Evolutionary conservation across 345 rosid genomes (phyloP), one percentile per base, ranked within the genome.

Genomic region (Firmiana major): DNA sequence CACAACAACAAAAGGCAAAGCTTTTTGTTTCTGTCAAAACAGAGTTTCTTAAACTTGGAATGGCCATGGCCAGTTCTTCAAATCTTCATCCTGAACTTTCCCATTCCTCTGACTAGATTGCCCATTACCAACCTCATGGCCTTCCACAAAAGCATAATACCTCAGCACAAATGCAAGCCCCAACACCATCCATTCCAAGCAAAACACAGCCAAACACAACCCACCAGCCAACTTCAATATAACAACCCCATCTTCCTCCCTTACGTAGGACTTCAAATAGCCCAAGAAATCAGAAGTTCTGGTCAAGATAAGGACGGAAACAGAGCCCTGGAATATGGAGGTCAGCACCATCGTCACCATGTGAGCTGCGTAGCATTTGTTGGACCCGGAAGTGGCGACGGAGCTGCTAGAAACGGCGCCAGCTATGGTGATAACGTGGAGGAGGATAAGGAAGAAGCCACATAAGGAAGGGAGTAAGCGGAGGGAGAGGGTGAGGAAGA

Each of bases 291-390:
- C 87, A 8, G 79, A 74, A 0, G 98, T 90, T 59, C 93, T 85
- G 8, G 93, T 89, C 80, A 93, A 89, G 76, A 93, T 90, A 59
- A 95, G 79, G 31, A 95, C 94, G 4, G 98, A 90, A 13, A 93
- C 92, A 0, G 99, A 93, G 0, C 99, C 99, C 68, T 93, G 97
- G 83, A 93, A 96, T 8, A 96, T 96, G 2, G 99, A 95, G 0
- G 98, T 88, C 22, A 92, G 87, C 42, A 93, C 97, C 1, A 96
- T 88, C 15, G 89, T 85, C n/a, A 93, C 93, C 98, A 96, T 90
- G 88, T 92, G 98, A 10, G 97, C 92, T 2, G 92, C 92, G 53
- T 92, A 93, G 91, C 93, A 87, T 65, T 85, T 71, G 74, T 82
- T 79, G n/a, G 86, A 74, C 16, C 85, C 89, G 0, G 93, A 85